Evolutionary conservation across 495 filamentous ascomycete genomes (phyloP).

Genomic region (Trichodelitschia bisporula): DNA sequence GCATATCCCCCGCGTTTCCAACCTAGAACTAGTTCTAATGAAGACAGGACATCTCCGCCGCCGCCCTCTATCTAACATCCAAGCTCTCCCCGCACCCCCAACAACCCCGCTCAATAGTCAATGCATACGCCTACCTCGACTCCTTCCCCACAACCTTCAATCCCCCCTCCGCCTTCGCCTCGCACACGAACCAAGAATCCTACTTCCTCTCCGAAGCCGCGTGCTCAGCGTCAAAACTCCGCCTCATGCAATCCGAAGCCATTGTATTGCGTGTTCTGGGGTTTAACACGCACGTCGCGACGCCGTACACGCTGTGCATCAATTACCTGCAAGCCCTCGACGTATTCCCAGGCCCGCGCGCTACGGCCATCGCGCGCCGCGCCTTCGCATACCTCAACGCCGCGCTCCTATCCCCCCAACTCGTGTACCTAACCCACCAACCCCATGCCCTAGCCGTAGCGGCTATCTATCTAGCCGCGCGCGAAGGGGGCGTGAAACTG

Average conservation of each 20-base stretch:
- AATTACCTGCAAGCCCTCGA: constrained; percentile 85
- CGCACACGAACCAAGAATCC: constrained; percentile 23
- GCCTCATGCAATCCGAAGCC: constrained; percentile 45
- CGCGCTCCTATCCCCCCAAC: constrained; percentile 60
- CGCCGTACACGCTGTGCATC: constrained; percentile 71
- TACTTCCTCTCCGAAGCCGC: constrained; percentile 52
- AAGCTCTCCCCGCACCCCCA: constrained; percentile 62
- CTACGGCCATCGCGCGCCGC: constrained; percentile 26
- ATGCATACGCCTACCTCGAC: constrained; percentile 63
- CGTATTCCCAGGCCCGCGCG: constrained; percentile 18
- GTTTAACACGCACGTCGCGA: constrained; percentile 60
- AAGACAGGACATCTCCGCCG: constrained; percentile 56
- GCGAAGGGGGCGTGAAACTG: constrained; percentile 51
- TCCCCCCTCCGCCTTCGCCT: constrained; percentile 18
- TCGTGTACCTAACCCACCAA: constrained; percentile 81
- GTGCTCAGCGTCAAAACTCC: constrained; percentile 35
- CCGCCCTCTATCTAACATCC: constrained; percentile 54
- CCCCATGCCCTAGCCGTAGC: constrained; percentile 66
- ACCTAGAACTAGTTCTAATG: not conserved
- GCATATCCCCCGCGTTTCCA: not conserved
- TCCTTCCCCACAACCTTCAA: constrained; percentile 37
- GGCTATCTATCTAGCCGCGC: constrained; percentile 70
- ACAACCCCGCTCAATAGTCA: constrained; percentile 53
- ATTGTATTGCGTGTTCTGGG: constrained; percentile 47
- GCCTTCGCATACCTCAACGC: constrained; percentile 61